Evolutionary conservation across 2,329 filamentous ascomycete species (phyloP).

Genomic region (Aspergillus caelatus): DNA sequence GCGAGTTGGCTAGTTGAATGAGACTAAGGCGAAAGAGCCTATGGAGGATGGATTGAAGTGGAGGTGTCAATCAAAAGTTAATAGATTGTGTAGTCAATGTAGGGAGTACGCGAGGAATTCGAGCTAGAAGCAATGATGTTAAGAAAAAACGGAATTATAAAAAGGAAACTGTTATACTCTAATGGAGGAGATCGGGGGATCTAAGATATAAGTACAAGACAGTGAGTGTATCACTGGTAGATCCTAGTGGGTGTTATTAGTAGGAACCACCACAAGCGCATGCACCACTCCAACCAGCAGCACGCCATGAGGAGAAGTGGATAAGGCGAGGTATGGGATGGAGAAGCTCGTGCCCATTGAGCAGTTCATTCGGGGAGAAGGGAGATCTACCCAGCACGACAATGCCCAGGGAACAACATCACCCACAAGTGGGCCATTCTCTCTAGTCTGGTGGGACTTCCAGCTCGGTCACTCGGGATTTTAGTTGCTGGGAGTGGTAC

Average conservation of each 20-base stretch:
- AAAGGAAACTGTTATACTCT: neutral
- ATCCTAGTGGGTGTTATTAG: neutral
- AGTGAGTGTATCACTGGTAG: neutral
- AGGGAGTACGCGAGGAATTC: neutral
- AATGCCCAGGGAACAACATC: slow-evolving; percentile 21
- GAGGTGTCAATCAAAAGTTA: neutral
- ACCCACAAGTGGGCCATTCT: slow-evolving; percentile 4
- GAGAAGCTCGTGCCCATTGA: slow-evolving; percentile 20
- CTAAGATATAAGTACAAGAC: slow-evolving; percentile 9
- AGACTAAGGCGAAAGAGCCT: neutral
- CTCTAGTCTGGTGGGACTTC: slow-evolving; percentile 1
- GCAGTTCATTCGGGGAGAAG: slow-evolving; percentile 18
- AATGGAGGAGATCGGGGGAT: slow-evolving; percentile 7
- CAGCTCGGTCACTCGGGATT: slow-evolving; percentile 6
- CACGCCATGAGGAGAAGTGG: slow-evolving; percentile 13
- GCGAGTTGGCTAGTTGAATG: neutral
- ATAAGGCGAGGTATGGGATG: slow-evolving; percentile 5
- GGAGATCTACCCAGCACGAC: slow-evolving; percentile 20
- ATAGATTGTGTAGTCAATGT: neutral
- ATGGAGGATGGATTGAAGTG: neutral
- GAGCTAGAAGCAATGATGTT: neutral
- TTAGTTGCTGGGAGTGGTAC: slow-evolving; percentile 22
- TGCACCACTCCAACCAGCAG: slow-evolving; percentile 6
- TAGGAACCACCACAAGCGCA: neutral
- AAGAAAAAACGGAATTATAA: neutral